These are phyloP conservation scores for Daldinia vernicosa DNA, from an alignment of 495 filamentous ascomycete species.

Conservation along the genomic window DNA sequence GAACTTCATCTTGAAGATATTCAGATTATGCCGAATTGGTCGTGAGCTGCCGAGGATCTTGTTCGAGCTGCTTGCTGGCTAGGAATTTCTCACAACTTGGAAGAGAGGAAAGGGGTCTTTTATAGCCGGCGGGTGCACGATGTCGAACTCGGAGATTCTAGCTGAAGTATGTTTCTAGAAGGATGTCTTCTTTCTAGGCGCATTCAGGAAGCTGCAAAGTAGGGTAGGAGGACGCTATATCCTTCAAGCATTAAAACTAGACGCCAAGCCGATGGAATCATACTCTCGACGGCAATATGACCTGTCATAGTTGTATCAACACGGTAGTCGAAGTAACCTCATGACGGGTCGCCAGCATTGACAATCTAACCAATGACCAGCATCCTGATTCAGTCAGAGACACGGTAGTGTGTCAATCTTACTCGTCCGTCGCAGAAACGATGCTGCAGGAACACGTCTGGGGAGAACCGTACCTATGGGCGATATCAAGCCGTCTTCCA, in stretches of 20 bases:
- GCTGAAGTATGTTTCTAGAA: constrained; percentile 27
- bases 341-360: constrained; percentile 14
- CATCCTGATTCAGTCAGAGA: constrained; percentile 31
- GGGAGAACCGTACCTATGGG: constrained; percentile 14
- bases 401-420: constrained; percentile 7
- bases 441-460: constrained; percentile 30
- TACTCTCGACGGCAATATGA: constrained; percentile 38
- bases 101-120: constrained; percentile 11
- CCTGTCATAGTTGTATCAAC: constrained; percentile 29
- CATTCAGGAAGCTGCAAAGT: constrained; percentile 33
- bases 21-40: background rate
- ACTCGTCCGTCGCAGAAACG: constrained; percentile 5
- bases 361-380: constrained; percentile 14
- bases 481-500: constrained; percentile 35
- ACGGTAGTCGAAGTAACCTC: constrained; percentile 23
- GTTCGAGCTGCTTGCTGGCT: constrained; percentile 29
- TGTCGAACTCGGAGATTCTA: background rate
- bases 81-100: constrained; percentile 5
- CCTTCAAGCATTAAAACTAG: constrained; percentile 9
- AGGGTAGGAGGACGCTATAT: constrained; percentile 12
- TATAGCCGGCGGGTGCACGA: constrained; percentile 29
- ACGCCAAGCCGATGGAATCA: constrained; percentile 36
- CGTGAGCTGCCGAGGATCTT: constrained; percentile 15
- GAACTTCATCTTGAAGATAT: constrained; percentile 50
- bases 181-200: constrained; percentile 15